Percentiles rank a stretch among this genome's conserved stretches.
Evolutionary conservation across 805 yeast genomes (phyloP).

Genomic region (Cyberlindnera xylosilytica): DNA sequence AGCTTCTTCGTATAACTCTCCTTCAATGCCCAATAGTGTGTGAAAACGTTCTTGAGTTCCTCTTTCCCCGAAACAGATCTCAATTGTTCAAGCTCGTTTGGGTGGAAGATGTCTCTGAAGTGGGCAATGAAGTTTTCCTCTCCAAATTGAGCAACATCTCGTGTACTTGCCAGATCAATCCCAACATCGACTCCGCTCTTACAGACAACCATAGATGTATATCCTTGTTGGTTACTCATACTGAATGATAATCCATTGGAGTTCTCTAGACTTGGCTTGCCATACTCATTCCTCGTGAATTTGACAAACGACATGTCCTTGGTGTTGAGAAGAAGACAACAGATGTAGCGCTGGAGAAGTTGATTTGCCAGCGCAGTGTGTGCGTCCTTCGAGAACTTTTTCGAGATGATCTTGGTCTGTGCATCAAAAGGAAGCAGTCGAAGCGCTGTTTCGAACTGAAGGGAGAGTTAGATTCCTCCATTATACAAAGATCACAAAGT

Average conservation of each 20-base stretch:
- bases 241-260: conserved; percentile 42
- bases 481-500: not conserved
- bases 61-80: conserved; percentile 9
- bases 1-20: conserved; percentile 68
- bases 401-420: conserved; percentile 40
- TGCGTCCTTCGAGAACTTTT: conserved; percentile 35
- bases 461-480: not conserved
- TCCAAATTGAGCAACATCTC: conserved; percentile 25
- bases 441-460: conserved; percentile 45
- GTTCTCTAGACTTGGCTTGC: conserved; percentile 51
- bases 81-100: conserved; percentile 34
- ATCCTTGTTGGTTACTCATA: conserved; percentile 54
- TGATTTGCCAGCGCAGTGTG: conserved; percentile 40
- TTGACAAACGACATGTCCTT: conserved; percentile 18
- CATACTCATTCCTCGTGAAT: conserved; percentile 38
- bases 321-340: conserved; percentile 32
- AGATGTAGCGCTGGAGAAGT: conserved; percentile 43
- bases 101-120: conserved; percentile 42
- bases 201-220: conserved; percentile 44
- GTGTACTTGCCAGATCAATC: conserved; percentile 43
- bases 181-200: conserved; percentile 34
- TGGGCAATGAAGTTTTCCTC: conserved; percentile 33
- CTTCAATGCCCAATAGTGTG: conserved; percentile 74
- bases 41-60: conserved; percentile 35
- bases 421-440: conserved; percentile 41